phyloP scores from a whole-genome alignment of 2,329 filamentous ascomycete genomes.

The Myriosclerotinia duriaeana region DNA sequence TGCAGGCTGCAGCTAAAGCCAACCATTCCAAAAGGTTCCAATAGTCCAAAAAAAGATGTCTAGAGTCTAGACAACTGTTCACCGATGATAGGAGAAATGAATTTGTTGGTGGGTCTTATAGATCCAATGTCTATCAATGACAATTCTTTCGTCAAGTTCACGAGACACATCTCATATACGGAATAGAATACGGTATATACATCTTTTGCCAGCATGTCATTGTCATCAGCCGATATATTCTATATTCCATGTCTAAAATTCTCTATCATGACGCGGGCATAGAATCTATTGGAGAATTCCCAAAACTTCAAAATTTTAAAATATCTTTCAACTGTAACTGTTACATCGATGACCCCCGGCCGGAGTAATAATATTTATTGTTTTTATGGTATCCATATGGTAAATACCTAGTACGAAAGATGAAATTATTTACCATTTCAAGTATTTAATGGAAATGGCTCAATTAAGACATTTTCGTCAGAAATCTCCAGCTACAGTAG shows the following conservation, averaged over 20 bases:
- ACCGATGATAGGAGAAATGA: constrained; percentile 18
- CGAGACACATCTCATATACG: constrained; percentile 6
- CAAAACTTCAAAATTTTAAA: not conserved
- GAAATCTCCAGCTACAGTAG: too few relatives aligned
- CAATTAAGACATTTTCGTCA: too few relatives aligned
- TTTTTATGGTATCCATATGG: too few relatives aligned
- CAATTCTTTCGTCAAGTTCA: not conserved
- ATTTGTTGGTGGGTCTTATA: not conserved
- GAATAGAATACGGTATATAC: too few relatives aligned
- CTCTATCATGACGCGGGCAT: not conserved
- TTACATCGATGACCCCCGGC: too few relatives aligned
- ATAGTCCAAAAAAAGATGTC: not conserved
- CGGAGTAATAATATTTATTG: too few relatives aligned
- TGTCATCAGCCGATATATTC: not conserved
- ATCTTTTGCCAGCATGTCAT: not conserved
- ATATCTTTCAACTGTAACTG: too few relatives aligned
- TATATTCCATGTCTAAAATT: not conserved
- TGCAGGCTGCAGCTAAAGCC: not conserved
- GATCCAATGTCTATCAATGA: not conserved
- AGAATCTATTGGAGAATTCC: not conserved
- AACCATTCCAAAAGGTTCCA: not conserved
- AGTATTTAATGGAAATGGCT: too few relatives aligned
- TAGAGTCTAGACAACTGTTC: constrained; percentile 24
- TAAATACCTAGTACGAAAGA: too few relatives aligned
- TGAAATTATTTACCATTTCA: too few relatives aligned